phyloP scores from a whole-genome alignment of 441 rosid species.

The Biscutella laevigata region DNA sequence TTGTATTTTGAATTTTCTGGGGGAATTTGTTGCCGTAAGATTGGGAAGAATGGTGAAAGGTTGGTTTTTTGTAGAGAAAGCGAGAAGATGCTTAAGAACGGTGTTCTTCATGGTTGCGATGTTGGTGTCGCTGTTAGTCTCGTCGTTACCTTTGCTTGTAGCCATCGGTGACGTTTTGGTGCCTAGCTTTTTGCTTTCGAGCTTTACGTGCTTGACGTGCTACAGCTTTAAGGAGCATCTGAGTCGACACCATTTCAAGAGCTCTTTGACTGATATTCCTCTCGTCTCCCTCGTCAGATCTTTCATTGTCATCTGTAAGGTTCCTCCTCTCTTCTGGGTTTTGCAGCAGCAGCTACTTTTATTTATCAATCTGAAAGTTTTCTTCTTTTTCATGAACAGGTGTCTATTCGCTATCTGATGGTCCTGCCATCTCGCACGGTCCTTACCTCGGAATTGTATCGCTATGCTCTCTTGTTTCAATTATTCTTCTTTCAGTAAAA shows the following conservation, averaged over 20 bases:
- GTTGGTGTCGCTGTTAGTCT: slow-evolving; percentile 55
- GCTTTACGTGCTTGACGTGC: slow-evolving; percentile 52
- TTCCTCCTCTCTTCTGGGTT: background rate
- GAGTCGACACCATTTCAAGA: slow-evolving; percentile 43
- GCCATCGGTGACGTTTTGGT: slow-evolving; percentile 50
- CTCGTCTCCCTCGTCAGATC: slow-evolving; percentile 61
- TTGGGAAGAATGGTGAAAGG: slow-evolving; percentile 24
- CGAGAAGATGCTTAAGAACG: slow-evolving; percentile 46
- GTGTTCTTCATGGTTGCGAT: slow-evolving; percentile 60
- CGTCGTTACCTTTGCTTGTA: slow-evolving; percentile 59
- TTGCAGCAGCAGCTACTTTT: background rate
- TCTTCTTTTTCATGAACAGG: slow-evolving; percentile 29
- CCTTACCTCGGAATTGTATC: slow-evolving; percentile 80
- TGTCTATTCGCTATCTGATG: slow-evolving; percentile 62
- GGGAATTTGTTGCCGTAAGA: no score
- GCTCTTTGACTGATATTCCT: slow-evolving; percentile 58
- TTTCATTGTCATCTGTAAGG: slow-evolving; percentile 46
- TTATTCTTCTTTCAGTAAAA: slow-evolving; percentile 61
- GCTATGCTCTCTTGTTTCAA: slow-evolving; percentile 49
- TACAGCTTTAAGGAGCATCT: slow-evolving; percentile 42
- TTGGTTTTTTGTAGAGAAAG: slow-evolving; percentile 38
- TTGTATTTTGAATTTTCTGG: background rate
- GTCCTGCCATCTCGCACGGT: slow-evolving; percentile 65
- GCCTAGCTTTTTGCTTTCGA: slow-evolving; percentile 42
- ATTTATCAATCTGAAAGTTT: background rate